Evolutionary conservation across 768 basidiomycete species (phyloP).

Genomic region (Scleroderma citrinum): DNA sequence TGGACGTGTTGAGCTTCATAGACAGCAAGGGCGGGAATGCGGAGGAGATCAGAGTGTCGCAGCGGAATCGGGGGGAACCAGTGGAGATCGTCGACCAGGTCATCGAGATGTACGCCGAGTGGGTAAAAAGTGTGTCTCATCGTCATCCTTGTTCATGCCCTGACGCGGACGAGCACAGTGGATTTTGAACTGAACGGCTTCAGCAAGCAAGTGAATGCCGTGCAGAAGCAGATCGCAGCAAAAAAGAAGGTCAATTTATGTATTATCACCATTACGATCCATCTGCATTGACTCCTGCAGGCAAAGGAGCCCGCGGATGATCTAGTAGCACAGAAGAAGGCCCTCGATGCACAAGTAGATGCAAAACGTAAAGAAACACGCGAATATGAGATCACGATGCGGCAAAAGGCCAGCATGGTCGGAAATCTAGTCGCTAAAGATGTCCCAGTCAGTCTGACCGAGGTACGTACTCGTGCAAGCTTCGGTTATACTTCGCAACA

Average conservation of each 20-base stretch:
- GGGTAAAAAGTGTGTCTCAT: conserved; percentile 80
- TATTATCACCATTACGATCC: not conserved
- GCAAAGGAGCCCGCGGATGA: conserved; percentile 90
- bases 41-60: conserved; percentile 84
- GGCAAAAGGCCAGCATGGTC: conserved; percentile 70
- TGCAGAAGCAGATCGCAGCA: conserved; percentile 90
- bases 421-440: conserved; percentile 91
- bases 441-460: conserved; percentile 81
- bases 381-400: conserved; percentile 74
- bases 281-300: conserved; percentile 33
- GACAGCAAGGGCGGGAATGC: conserved; percentile 90
- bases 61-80: conserved; percentile 82
- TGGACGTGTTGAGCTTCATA: conserved; percentile 77
- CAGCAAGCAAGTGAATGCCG: conserved; percentile 77
- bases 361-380: conserved; percentile 70
- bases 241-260: conserved; percentile 78
- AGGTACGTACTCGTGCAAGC: conserved; percentile 47
- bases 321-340: conserved; percentile 76
- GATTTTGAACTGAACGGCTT: conserved; percentile 78
- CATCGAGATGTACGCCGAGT: conserved; percentile 84
- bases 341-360: conserved; percentile 76
- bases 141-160: not conserved
- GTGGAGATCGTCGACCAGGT: conserved; percentile 94
- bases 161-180: conserved; percentile 41
- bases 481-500: not conserved